Conservation (phyloP, 78 protist species). For the Bodo saltans region DNA sequence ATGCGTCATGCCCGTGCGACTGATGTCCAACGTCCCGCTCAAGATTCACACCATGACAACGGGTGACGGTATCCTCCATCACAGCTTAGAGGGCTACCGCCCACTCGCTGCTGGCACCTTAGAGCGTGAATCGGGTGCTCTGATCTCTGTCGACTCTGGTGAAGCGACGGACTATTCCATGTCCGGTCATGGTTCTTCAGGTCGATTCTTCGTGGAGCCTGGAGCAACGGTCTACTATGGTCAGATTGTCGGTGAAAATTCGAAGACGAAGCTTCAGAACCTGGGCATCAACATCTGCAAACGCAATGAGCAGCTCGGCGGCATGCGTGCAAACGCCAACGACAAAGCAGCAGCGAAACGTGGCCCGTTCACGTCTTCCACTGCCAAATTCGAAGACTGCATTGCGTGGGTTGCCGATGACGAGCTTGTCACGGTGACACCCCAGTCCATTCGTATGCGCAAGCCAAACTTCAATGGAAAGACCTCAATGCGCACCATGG, state of each 20-base stretch:
- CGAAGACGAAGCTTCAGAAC: slow-evolving; percentile 33
- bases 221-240: slow-evolving; percentile 66
- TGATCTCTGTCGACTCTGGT: slow-evolving; percentile 65
- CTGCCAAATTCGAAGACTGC: slow-evolving; percentile 63
- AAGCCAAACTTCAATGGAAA: slow-evolving; percentile 41
- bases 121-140: slow-evolving; percentile 45
- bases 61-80: slow-evolving; percentile 69
- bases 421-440: slow-evolving; percentile 75
- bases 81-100: slow-evolving; percentile 53
- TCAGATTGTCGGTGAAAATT: slow-evolving; percentile 75
- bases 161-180: slow-evolving; percentile 58
- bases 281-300: slow-evolving; percentile 68
- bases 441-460: slow-evolving; percentile 57
- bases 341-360: slow-evolving; percentile 57
- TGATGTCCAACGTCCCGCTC: slow-evolving; percentile 59
- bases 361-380: slow-evolving; percentile 18
- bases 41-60: slow-evolving; percentile 58
- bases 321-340: slow-evolving; percentile 54
- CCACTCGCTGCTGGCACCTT: slow-evolving; percentile 30
- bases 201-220: slow-evolving; percentile 64
- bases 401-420: slow-evolving; percentile 56
- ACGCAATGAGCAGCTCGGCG: slow-evolving; percentile 66
- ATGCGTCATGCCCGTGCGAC: slow-evolving; percentile 64
- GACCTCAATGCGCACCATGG: neutral
- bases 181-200: slow-evolving; percentile 57